Base-by-base conservation (phyloP, 768 basidiomycete species). In the Botryobasidium botryosum region DNA sequence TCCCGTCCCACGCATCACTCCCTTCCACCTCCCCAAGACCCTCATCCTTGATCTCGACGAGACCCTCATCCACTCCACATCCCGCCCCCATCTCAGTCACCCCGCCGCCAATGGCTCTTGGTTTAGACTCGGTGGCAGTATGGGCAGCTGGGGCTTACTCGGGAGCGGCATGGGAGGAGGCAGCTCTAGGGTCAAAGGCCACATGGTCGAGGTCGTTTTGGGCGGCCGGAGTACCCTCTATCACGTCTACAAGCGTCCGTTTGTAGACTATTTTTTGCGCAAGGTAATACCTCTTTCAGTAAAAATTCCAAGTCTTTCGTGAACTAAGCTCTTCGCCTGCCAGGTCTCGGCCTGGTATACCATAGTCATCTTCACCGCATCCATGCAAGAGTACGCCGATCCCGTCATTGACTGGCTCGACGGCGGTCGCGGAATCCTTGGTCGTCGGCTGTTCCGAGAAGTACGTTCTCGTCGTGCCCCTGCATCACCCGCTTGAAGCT, bases 361-460 rank as follows among this genome's bases (percentile, higher is more conserved):
- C 1, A 73, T 99, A 48, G 90, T 99, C 43, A 88, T 99, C 51
- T 99, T 92, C 63, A 99, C 94, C 26, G 94, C 94, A 5, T 96
- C 92, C 6, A 87, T 99, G 85, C 83, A 90, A 57, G 94, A 99
- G 62, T 99, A 99, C 60, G 94, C 94, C 50, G 94, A 99, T 66
- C 94, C 94, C 0, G 91, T 99, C 24, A 99, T 99, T 53, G 94
- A 99, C 63, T 99, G 94, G 94, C 66, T 99, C 44, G 94, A 99
- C 58, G 87, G 80, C 44, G 87, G 90, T 3, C 74, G 87, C 36
- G 91, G 90, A 15, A 84, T 97, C 47, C 73, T 99, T 28, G 74
- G 70, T 2, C 80, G 83, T 50, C 76, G 90, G 28, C 68, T 94
- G 51, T 99, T 97, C 63, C 76, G 94, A 50, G 88, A 94, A 67